phyloP scores from a whole-genome alignment of 2,329 filamentous ascomycete genomes.

The Dichotomopilus funicola region DNA sequence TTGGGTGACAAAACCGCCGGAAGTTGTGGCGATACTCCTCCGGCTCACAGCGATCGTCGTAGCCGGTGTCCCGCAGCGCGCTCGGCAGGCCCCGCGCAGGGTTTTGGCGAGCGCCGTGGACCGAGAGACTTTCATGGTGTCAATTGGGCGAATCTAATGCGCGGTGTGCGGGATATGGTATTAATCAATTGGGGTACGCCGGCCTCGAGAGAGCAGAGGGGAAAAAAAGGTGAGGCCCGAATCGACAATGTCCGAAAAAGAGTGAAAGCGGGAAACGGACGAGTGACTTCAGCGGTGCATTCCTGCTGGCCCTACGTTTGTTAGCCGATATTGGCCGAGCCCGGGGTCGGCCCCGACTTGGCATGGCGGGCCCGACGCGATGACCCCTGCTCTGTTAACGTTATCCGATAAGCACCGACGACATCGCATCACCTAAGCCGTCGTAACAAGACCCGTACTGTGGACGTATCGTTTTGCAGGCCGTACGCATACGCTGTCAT shows the following conservation, averaged over 20 bases:
- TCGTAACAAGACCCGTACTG: too few species aligned
- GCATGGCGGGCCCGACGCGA: neutral
- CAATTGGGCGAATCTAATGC: constrained; percentile 8
- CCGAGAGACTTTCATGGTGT: constrained; percentile 20
- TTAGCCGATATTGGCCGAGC: constrained; percentile 18
- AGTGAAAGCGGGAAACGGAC: neutral
- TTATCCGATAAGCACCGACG: neutral
- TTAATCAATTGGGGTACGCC: too few species aligned
- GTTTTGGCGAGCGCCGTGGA: constrained; percentile 13
- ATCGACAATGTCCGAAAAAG: neutral
- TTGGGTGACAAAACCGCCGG: neutral
- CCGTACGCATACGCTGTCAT: too few species aligned
- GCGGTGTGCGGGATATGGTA: neutral
- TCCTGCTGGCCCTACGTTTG: neutral
- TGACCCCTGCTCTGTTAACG: neutral
- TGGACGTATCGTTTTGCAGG: too few species aligned
- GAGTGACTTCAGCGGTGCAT: constrained; percentile 10
- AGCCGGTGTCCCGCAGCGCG: constrained; percentile 11
- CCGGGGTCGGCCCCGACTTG: constrained; percentile 16
- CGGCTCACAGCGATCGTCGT: neutral
- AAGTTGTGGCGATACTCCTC: neutral
- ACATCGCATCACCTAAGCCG: too few species aligned
- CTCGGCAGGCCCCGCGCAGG: constrained; percentile 16
- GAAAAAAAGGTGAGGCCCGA: neutral
- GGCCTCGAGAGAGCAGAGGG: neutral